Conservation (phyloP, 768 basidiomycete species). For the Boletus patriciae region DNA sequence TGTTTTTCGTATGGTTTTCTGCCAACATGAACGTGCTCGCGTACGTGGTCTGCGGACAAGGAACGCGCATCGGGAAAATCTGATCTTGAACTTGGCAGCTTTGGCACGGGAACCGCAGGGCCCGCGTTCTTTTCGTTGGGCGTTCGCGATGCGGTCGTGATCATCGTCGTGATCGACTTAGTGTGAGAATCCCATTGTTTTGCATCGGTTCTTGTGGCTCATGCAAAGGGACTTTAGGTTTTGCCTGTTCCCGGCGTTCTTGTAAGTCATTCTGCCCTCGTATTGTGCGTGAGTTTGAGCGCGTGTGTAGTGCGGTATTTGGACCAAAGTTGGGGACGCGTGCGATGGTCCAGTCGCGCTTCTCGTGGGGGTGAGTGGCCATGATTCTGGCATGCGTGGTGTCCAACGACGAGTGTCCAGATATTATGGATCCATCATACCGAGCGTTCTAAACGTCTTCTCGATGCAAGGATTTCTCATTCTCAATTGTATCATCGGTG, state of each 20-base stretch:
- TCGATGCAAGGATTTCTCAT: constrained; percentile 57
- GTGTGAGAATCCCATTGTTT: constrained; percentile 32
- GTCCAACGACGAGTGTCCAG: constrained; percentile 24
- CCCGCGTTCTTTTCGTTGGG: constrained; percentile 51
- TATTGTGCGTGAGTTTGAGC: background rate
- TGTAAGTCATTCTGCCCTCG: constrained; percentile 26
- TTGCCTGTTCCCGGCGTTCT: constrained; percentile 39
- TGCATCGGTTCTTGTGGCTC: background rate
- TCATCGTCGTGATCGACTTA: constrained; percentile 45
- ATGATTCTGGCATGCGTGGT: constrained; percentile 10
- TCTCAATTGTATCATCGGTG: constrained; percentile 60
- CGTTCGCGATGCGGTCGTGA: constrained; percentile 41
- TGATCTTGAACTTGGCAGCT: constrained; percentile 28
- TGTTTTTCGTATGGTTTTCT: constrained; percentile 55
- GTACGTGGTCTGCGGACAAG: constrained; percentile 27
- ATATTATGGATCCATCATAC: constrained; percentile 40
- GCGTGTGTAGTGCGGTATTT: constrained; percentile 42
- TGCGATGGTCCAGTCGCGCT: constrained; percentile 59
- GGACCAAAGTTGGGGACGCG: constrained; percentile 56
- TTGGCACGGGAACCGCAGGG: constrained; percentile 50
- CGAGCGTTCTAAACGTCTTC: constrained; percentile 49
- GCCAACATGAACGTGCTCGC: constrained; percentile 45
- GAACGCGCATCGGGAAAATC: background rate
- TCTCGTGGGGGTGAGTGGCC: constrained; percentile 46
- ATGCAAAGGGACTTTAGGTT: constrained; percentile 20